Percentiles rank a stretch among this genome's conserved stretches.
These are phyloP conservation scores for Boeremia lycopersici DNA, from an alignment of 2,329 filamentous ascomycete genomes.

Conservation along the genomic window DNA sequence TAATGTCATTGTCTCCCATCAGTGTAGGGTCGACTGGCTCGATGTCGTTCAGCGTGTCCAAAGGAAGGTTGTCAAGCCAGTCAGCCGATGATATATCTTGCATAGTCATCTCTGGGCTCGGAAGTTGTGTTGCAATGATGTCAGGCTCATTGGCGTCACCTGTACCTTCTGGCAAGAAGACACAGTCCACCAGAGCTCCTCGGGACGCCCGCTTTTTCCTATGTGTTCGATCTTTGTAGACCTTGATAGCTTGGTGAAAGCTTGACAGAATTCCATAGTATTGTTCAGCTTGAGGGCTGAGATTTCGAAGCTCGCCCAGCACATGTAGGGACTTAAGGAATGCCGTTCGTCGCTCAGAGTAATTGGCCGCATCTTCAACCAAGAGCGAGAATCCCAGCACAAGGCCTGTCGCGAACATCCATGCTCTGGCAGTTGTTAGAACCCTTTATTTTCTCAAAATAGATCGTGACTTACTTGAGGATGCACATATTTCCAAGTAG, in stretches of 20 bases:
- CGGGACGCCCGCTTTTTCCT: constrained; percentile 11
- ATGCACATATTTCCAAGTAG: constrained; percentile 64
- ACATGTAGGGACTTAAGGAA: constrained; percentile 60
- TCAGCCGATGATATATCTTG: constrained; percentile 12
- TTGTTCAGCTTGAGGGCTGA: constrained; percentile 63
- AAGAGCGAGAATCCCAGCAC: constrained; percentile 64
- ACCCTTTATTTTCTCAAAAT: background rate
- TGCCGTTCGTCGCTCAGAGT: constrained; percentile 53
- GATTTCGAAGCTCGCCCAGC: constrained; percentile 54
- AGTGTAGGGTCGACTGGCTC: constrained; percentile 13
- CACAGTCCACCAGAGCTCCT: constrained; percentile 16
- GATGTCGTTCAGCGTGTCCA: constrained; percentile 10
- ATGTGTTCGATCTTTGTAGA: constrained; percentile 20
- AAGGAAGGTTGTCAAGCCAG: constrained; percentile 13
- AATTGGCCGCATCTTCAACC: constrained; percentile 53
- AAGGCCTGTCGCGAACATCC: constrained; percentile 63
- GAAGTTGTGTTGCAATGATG: constrained; percentile 17
- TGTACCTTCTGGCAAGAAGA: constrained; percentile 16
- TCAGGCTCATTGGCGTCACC: constrained; percentile 9
- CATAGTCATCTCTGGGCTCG: constrained; percentile 22
- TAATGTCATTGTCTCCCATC: constrained; percentile 23
- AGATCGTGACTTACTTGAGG: constrained; percentile 58
- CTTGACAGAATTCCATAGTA: constrained; percentile 60
- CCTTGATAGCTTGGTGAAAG: constrained; percentile 26
- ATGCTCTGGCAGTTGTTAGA: constrained; percentile 47